These are phyloP conservation scores for Boletus semigastroideus DNA, from an alignment of 1,284 basidiomycete species.

Conservation along the genomic window DNA sequence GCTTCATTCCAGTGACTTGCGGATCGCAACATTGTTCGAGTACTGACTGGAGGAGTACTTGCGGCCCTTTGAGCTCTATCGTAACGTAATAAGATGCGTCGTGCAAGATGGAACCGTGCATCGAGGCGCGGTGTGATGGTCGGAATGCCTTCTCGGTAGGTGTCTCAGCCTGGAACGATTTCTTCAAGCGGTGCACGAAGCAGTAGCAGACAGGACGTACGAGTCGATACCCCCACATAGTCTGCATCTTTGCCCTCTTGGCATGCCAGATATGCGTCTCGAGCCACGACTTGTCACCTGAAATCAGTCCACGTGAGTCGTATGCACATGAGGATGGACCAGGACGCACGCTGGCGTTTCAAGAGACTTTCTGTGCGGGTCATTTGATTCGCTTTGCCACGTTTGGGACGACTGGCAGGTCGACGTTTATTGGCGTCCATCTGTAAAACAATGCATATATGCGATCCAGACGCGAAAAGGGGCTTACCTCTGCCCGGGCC, in stretches of 20 bases:
- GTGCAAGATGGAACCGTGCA: constrained; percentile 81
- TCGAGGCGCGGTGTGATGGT: constrained; percentile 82
- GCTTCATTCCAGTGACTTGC: constrained; percentile 54
- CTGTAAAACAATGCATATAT: constrained; percentile 40
- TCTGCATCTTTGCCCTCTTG: constrained; percentile 90
- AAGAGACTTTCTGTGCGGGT: constrained; percentile 55
- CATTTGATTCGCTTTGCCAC: constrained; percentile 53
- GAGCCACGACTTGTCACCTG: constrained; percentile 85
- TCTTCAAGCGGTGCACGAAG: not conserved
- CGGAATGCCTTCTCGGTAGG: constrained; percentile 91
- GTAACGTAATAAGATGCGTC: constrained; percentile 84
- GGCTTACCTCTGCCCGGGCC: constrained; percentile 74
- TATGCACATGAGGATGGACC: not conserved
- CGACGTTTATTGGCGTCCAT: constrained; percentile 76
- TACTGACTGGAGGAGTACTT: constrained; percentile 50
- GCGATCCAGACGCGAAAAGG: not conserved
- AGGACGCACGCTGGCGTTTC: constrained; percentile 62
- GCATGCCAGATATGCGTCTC: constrained; percentile 95
- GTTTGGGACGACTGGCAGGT: constrained; percentile 50
- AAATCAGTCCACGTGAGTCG: not conserved
- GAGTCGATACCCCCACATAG: constrained; percentile 86
- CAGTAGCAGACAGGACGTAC: constrained; percentile 40
- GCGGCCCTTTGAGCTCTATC: constrained; percentile 69
- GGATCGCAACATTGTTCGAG: constrained; percentile 65
- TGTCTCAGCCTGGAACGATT: constrained; percentile 54